Evolutionary conservation across 371 early-diverging fungal genomes (phyloP).

Genomic region (Syncephalastrum racemosum): DNA sequence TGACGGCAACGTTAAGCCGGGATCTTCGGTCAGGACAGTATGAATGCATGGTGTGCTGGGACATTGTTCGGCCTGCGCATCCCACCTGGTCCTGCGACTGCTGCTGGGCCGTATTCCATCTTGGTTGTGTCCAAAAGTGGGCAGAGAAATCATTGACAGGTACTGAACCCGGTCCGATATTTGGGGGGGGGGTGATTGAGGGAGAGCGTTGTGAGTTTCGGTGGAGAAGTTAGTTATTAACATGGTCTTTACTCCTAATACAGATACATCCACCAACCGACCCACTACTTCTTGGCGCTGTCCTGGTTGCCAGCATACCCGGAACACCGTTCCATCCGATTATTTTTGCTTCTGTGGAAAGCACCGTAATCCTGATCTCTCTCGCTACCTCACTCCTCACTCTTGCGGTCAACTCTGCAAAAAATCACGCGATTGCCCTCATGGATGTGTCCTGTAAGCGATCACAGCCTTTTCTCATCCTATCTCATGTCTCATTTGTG

Average conservation of each 20-base stretch:
- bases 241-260: not conserved
- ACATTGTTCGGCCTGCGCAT: slow-evolving; percentile 67
- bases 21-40: slow-evolving; percentile 67
- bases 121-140: slow-evolving; percentile 78
- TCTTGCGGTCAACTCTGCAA: slow-evolving; percentile 81
- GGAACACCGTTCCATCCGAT: slow-evolving; percentile 62
- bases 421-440: slow-evolving; percentile 62
- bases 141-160: slow-evolving; percentile 63
- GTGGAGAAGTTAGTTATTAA: not conserved
- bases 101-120: slow-evolving; percentile 92
- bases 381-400: slow-evolving; percentile 76
- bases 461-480: not conserved
- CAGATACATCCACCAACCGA: slow-evolving; percentile 33
- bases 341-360: slow-evolving; percentile 91
- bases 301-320: slow-evolving; percentile 89
- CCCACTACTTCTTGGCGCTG: slow-evolving; percentile 76
- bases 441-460: slow-evolving; percentile 65
- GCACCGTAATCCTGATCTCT: slow-evolving; percentile 63
- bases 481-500: not conserved
- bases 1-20: slow-evolving; percentile 59
- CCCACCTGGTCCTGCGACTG: slow-evolving; percentile 81
- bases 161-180: too few species aligned
- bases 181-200: not conserved
- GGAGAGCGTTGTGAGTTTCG: not conserved
- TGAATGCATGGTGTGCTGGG: slow-evolving; percentile 97